These are phyloP conservation scores for Lathyrus tuberosus DNA, from an alignment of 306 rosid genomes.

Conservation along the genomic window DNA sequence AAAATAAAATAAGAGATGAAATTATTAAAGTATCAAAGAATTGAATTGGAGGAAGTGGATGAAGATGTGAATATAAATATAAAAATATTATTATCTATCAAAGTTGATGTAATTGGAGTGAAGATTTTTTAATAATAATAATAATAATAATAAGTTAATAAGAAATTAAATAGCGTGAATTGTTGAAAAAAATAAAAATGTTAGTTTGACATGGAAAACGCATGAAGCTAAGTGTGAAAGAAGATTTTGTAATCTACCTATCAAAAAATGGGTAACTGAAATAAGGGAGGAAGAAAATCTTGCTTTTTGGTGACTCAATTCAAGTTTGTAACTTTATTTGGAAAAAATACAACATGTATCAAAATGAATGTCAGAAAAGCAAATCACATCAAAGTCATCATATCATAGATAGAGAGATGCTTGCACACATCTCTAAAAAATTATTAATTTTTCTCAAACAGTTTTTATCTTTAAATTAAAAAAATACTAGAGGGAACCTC, in stretches of 20 bases:
- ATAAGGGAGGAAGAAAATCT: constrained; percentile 37
- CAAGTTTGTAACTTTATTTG: constrained; percentile 42
- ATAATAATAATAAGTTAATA: constrained; percentile 12
- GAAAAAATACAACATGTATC: constrained; percentile 44
- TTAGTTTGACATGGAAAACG: constrained; percentile 40
- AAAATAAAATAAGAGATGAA: not conserved
- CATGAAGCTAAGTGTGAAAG: constrained; percentile 43
- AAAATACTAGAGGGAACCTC: not conserved
- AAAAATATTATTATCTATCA: not conserved
- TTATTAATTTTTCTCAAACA: not conserved
- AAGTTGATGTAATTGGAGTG: constrained; percentile 26
- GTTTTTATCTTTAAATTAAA: constrained; percentile 17
- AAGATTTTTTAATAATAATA: constrained; percentile 2
- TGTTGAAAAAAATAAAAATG: constrained; percentile 33
- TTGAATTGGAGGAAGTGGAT: constrained; percentile 14
- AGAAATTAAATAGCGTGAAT: constrained; percentile 4
- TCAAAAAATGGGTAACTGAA: constrained; percentile 37
- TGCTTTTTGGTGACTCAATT: constrained; percentile 44
- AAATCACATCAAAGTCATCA: constrained; percentile 42
- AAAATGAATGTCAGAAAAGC: constrained; percentile 42
- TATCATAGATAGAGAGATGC: constrained; percentile 27
- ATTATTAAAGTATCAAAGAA: constrained; percentile 29
- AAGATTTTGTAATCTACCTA: constrained; percentile 36
- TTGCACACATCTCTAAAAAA: constrained; percentile 31
- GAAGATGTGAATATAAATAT: constrained; percentile 1